A percentile compares a stretch with the other conserved stretches of the same genome.
These are phyloP conservation scores for Mimosa bimucronata DNA, from an alignment of 306 rosid genomes.

Conservation along the genomic window DNA sequence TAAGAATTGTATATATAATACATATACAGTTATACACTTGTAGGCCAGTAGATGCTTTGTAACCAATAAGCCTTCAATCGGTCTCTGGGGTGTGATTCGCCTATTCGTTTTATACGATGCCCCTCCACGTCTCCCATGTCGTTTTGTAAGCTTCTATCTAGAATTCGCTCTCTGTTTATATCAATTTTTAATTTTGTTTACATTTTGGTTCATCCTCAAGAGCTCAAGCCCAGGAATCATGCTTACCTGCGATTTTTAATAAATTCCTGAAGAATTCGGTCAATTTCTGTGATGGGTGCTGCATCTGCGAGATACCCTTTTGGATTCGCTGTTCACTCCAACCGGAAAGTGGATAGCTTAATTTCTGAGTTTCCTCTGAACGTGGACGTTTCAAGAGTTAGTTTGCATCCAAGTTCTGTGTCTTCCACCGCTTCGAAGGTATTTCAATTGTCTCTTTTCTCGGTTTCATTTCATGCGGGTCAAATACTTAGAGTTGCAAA, in stretches of 20 bases:
- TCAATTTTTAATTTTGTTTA: background rate
- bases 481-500: background rate
- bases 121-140: background rate
- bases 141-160: conserved; percentile 2
- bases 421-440: conserved; percentile 55
- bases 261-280: conserved; percentile 23
- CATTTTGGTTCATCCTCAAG: background rate
- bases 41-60: too few species aligned
- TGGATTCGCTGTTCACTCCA: conserved; percentile 46
- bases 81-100: background rate
- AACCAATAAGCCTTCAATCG: background rate
- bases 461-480: background rate
- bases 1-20: too few species aligned
- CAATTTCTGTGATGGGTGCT: conserved; percentile 51
- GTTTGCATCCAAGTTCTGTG: conserved; percentile 43
- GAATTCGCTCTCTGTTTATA: background rate
- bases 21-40: too few species aligned
- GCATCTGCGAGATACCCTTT: conserved; percentile 54
- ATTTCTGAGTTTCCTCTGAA: conserved; percentile 50
- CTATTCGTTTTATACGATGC: background rate
- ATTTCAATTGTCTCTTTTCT: background rate
- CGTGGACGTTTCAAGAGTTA: conserved; percentile 48
- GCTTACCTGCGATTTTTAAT: background rate
- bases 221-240: conserved; percentile 10
- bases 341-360: conserved; percentile 40